Evolutionary conservation across 2,329 filamentous ascomycete genomes (phyloP).

Genomic region (Colletotrichum sp.): DNA sequence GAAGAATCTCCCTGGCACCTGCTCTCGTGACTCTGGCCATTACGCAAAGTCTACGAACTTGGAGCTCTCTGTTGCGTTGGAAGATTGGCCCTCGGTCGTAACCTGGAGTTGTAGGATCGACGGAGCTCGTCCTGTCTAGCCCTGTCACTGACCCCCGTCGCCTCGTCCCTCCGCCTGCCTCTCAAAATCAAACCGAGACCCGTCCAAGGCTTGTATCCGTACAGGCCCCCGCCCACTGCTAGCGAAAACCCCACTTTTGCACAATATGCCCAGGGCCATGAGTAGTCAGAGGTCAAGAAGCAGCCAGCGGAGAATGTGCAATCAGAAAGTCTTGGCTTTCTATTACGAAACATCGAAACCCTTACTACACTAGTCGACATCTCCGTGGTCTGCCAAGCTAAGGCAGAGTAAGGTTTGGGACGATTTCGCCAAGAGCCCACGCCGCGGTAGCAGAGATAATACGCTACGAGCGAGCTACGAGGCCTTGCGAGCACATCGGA

Average conservation of each 20-base stretch:
- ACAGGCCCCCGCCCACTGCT: background rate
- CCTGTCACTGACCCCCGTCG: background rate
- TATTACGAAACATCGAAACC: conserved; percentile 13
- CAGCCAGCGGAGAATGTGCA: background rate
- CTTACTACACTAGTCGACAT: conserved; percentile 16
- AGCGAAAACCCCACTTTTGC: background rate
- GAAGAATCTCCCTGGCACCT: background rate
- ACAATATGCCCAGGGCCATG: background rate
- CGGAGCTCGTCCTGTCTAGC: background rate
- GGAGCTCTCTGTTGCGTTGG: background rate
- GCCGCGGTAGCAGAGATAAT: background rate
- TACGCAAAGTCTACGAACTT: background rate
- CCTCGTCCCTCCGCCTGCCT: background rate
- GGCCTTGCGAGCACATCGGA: background rate
- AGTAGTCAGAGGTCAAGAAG: background rate
- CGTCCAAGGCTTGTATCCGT: background rate
- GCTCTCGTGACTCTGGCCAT: background rate
- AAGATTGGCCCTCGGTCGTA: background rate
- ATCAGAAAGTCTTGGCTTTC: conserved; percentile 7
- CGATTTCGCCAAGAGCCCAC: background rate
- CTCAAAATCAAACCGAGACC: background rate
- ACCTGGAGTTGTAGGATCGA: background rate
- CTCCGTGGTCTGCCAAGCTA: conserved; percentile 1
- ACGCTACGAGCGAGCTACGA: background rate
- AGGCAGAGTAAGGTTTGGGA: background rate